Evolutionary conservation across 345 rosid genomes (phyloP).

Genomic region (Erucastrum elatum): DNA sequence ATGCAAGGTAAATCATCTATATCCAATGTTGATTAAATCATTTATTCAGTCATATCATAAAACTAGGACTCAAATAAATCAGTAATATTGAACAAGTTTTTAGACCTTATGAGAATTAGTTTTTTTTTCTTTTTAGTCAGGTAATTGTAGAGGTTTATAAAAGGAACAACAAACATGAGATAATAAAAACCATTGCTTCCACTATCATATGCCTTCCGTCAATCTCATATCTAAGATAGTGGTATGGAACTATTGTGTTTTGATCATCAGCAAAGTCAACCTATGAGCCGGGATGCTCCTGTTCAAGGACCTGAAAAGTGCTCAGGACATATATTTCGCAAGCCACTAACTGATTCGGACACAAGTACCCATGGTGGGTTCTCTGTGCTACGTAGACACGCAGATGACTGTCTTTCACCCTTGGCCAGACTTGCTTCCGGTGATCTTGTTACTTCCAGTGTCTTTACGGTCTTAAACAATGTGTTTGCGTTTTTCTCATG

Average conservation of each 20-base stretch:
- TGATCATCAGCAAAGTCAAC: slow-evolving; percentile 62
- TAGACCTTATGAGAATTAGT: no score
- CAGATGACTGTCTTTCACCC: slow-evolving; percentile 99
- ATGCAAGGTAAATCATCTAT: no score
- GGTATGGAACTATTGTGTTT: slow-evolving; percentile 1
- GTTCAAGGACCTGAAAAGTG: slow-evolving; percentile 78
- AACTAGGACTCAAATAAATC: no score
- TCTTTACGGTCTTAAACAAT: no score
- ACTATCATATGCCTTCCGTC: slow-evolving; percentile 56
- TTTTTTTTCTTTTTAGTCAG: no score
- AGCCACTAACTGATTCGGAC: slow-evolving; percentile 97
- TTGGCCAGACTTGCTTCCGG: slow-evolving; percentile 55
- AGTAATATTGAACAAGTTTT: no score
- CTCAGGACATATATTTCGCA: slow-evolving; percentile 81
- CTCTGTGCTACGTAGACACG: slow-evolving; percentile 97
- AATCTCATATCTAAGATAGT: slow-evolving; percentile 80
- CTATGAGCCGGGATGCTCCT: slow-evolving; percentile 65
- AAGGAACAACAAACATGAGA: no score
- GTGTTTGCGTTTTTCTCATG: no score
- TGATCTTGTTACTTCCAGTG: background rate
- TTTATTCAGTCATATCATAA: no score
- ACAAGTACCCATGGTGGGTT: slow-evolving; percentile 99
- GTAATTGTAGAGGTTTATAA: no score
- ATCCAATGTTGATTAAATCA: no score
- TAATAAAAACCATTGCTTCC: no score